A percentile compares a stretch with the other conserved stretches of the same genome.
Evolutionary conservation across 139 green algal species (phyloP).

Genomic region (Axilococcus clingmanii): DNA sequence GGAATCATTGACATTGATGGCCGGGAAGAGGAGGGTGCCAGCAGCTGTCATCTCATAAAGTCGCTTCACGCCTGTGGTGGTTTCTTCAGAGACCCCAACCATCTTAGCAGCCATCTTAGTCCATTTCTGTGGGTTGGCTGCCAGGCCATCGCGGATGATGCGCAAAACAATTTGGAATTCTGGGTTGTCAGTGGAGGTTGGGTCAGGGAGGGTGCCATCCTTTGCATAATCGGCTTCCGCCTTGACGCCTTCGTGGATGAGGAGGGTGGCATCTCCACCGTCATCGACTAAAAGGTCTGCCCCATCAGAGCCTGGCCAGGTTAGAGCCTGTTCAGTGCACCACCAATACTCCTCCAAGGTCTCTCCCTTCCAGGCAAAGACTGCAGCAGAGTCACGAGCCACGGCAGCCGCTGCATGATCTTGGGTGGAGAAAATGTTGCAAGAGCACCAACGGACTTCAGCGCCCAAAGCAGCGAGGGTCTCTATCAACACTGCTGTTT

Average conservation of each 20-base stretch:
- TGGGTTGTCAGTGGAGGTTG: constrained; percentile 86
- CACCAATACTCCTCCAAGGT: constrained; percentile 99
- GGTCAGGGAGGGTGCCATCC: constrained; percentile 87
- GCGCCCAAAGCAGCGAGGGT: constrained; percentile 91
- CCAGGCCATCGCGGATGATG: constrained; percentile 70
- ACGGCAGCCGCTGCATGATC: constrained; percentile 97
- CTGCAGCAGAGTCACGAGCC: constrained; percentile 85
- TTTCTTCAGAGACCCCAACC: constrained; percentile 97
- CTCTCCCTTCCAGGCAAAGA: constrained; percentile 99
- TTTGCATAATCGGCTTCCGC: constrained; percentile 86
- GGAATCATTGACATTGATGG: constrained; percentile 99
- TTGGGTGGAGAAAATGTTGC: constrained; percentile 99
- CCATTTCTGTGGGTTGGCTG: constrained; percentile 42
- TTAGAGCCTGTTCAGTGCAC: constrained; percentile 94
- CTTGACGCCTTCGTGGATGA: constrained; percentile 98
- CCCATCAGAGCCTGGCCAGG: constrained; percentile 75
- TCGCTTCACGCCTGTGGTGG: constrained; percentile 98
- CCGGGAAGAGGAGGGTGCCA: constrained; percentile 92
- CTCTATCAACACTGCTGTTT: constrained; percentile 99
- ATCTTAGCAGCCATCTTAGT: constrained; percentile 72
- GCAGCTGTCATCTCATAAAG: constrained; percentile 93
- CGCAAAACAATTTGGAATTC: constrained; percentile 98
- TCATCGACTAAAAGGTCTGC: constrained; percentile 97
- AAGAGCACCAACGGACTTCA: constrained; percentile 97
- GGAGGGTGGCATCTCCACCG: constrained; percentile 94